phyloP scores from a whole-genome alignment of 345 rosid genomes.

The Camelina laxa region DNA sequence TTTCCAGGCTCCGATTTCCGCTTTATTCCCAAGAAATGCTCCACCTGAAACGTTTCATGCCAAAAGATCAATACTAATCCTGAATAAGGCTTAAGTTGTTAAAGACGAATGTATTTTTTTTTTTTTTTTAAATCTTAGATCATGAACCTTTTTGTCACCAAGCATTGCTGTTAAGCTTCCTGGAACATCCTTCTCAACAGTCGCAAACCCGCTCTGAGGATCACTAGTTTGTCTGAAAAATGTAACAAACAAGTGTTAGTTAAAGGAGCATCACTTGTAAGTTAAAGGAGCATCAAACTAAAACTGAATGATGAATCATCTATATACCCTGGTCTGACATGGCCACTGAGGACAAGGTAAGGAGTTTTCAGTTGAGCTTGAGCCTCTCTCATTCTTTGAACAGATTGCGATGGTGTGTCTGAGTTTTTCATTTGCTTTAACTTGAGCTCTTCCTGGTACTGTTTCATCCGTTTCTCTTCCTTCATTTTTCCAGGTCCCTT shows the following conservation, averaged over 20 bases:
- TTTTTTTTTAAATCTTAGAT: background rate
- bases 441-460: slow-evolving; percentile 87
- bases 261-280: slow-evolving; percentile 1
- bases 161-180: slow-evolving; percentile 95
- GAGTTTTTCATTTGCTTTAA: slow-evolving; percentile 98
- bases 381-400: slow-evolving; percentile 94
- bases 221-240: slow-evolving; percentile 82
- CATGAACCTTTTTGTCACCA: slow-evolving; percentile 78
- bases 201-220: slow-evolving; percentile 84
- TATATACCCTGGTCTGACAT: slow-evolving; percentile 90
- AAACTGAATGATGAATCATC: slow-evolving; percentile 20
- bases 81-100: background rate
- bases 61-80: slow-evolving; percentile 22
- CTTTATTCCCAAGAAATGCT: slow-evolving; percentile 94
- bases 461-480: slow-evolving; percentile 96
- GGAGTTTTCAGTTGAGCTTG: slow-evolving; percentile 87
- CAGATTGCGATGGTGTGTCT: slow-evolving; percentile 92
- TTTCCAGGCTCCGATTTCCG: slow-evolving; percentile 66
- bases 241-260: slow-evolving; percentile 22
- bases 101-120: background rate
- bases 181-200: slow-evolving; percentile 83
- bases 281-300: background rate
- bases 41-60: slow-evolving; percentile 59
- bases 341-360: slow-evolving; percentile 95
- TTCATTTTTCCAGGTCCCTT: slow-evolving; percentile 99